Evolutionary conservation across 2,329 filamentous ascomycete species (phyloP), one percentile per base, ranked within the genome.

Genomic region (Fusarium buxicola): DNA sequence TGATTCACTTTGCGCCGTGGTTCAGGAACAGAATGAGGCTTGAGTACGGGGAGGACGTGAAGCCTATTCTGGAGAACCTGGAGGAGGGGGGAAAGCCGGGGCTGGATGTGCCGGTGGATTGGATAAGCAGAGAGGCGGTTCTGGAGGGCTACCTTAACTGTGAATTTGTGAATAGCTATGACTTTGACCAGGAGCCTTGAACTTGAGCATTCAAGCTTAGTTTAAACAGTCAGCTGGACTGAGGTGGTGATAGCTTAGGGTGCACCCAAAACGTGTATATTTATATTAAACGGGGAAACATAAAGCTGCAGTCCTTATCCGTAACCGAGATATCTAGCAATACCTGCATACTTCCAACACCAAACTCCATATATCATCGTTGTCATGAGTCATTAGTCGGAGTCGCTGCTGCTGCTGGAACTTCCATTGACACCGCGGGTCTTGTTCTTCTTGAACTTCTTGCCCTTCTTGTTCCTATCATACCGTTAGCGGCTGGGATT

Each of bases 141-240:
- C 52, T 80, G 50, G 70, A 73, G 35, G 73, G 74, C 1, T 89
- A 89, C 69, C 62, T 89, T 61, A 78, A 85, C 41, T 73, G 85
- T 51, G 82, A 79, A 1, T 89, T 85, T 69, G 86, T 86, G 0
- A 89, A 89, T 69, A 83, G 81, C 16, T 89, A 89, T 74, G 81
- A 88, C 69, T 89, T 89, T 66, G 75, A 82, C 52, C 86, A 88
- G 72, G 71, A 70, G 36, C 63, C 38, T 30, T 70, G 47, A 66
- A 45, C 50, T 65, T 63, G 58, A 55, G 39, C 57, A 31, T n/a
- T 39, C 30, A 28, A 50, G 35, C 50, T 60, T 60, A 39, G 49
- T 60, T 54, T 50, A 34, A 16, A 34, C 21, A 31, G 9, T 6
- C 12, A 10, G 25, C 15, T 13, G 21, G 13, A 24, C 6, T 18